These are phyloP conservation scores for Rhodotorula toruloides DNA, from an alignment of 768 basidiomycete species.

Conservation along the genomic window DNA sequence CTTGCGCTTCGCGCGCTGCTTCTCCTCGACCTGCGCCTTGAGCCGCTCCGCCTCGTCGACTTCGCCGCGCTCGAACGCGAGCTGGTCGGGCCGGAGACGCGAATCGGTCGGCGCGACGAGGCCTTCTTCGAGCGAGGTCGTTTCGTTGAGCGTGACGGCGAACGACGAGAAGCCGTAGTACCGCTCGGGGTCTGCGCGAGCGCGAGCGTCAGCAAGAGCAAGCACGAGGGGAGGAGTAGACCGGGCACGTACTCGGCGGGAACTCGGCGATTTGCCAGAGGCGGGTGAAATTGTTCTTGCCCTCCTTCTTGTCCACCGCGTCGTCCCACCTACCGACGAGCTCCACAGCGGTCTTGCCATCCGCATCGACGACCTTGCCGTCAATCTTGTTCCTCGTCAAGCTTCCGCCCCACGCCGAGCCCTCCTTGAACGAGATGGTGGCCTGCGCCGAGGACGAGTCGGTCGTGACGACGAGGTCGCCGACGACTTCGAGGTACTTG, in stretches of 20 bases:
- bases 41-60: slow-evolving; percentile 74
- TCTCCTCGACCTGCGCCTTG: slow-evolving; percentile 76
- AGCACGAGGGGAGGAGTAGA: not conserved
- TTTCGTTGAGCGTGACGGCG: slow-evolving; percentile 79
- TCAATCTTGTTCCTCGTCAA: slow-evolving; percentile 80
- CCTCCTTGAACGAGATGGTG: slow-evolving; percentile 82
- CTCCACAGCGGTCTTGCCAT: slow-evolving; percentile 67
- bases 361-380: slow-evolving; percentile 66
- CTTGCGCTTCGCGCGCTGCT: slow-evolving; percentile 50
- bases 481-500: slow-evolving; percentile 41
- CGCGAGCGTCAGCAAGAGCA: not conserved
- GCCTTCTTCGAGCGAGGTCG: slow-evolving; percentile 42
- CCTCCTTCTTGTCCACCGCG: slow-evolving; percentile 56
- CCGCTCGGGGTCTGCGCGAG: slow-evolving; percentile 51
- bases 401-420: slow-evolving; percentile 73
- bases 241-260: slow-evolving; percentile 39
- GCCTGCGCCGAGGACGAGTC: slow-evolving; percentile 70
- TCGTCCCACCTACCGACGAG: slow-evolving; percentile 94
- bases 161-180: slow-evolving; percentile 94
- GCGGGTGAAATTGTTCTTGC: slow-evolving; percentile 56
- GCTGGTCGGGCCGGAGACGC: slow-evolving; percentile 82
- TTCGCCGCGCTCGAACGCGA: slow-evolving; percentile 84
- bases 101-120: slow-evolving; percentile 81
- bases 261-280: slow-evolving; percentile 52
- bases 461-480: slow-evolving; percentile 36